Evolutionary conservation across 2,329 filamentous ascomycete species (phyloP), one percentile per base, ranked within the genome.

Genomic region (Leptographium flavum): DNA sequence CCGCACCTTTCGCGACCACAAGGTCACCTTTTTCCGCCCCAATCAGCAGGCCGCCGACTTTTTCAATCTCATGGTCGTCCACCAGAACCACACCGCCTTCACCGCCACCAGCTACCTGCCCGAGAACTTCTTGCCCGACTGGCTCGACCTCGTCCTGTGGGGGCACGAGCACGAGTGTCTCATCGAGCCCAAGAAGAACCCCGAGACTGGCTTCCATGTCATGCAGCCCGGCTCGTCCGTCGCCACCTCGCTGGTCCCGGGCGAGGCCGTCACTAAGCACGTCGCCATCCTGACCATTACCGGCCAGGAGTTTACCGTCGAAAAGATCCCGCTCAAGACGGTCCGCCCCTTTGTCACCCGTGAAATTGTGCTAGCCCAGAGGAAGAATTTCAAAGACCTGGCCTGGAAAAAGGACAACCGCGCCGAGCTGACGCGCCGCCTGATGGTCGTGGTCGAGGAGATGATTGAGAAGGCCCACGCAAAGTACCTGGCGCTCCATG

Each of bases 161-260:
- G 92, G 92, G 3, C 92, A 98, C 56, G 92, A 98, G 62, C 92
- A 98, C 58, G 90, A 98, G 60, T 98, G 92, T 57, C 61, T 90
- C 8, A 94, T 98, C 51, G 80, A 94, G 38, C 92, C 92, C 0
- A 67, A 69, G 1, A 70, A 79, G 39, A 98, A 96, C 55, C 76
- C 83, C 0, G 87, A 94, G 56, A 94, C 82, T 40, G 83, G 82
- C 1, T 98, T 98, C 54, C 79, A 92, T 54, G 90, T 98, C 51
- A 95, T 98, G 77, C 92, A 98, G 56, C 92, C 92, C 1, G 92
- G 92, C 0, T 98, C 92, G 0, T 96, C 92, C 0, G 83, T 98
- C 1, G 92, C 90, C 1, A 98, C 92, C 1, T 96, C 92, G 0
- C 68, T 98, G 0, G 80, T 92, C 9, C 82, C 84, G 0, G 88